A percentile compares a stretch with the other conserved stretches of the same genome.
Conservation (phyloP, 1,284 basidiomycete genomes). For the Trametes versicolor region DNA sequence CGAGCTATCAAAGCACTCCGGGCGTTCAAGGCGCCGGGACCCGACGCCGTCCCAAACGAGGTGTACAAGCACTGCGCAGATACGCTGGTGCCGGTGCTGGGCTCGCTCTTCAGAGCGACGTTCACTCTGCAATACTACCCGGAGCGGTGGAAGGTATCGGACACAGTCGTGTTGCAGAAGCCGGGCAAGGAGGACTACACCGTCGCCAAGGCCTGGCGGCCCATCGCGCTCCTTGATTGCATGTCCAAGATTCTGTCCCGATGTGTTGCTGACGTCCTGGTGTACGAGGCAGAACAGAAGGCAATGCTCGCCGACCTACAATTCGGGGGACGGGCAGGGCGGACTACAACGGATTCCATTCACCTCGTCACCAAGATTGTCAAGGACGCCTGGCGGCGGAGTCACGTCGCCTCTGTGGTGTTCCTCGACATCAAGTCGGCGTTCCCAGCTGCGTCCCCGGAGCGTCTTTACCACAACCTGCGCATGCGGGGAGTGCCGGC, state of each 20-base stretch:
- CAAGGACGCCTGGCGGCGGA: no score
- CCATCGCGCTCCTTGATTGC: neutral
- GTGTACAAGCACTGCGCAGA: slow-evolving; percentile 1
- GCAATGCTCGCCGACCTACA: slow-evolving; percentile 31
- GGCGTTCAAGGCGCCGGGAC: slow-evolving; percentile 39
- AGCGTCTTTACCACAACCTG: slow-evolving; percentile 47
- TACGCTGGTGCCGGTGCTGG: neutral
- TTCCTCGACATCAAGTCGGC: slow-evolving; percentile 53
- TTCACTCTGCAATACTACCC: neutral
- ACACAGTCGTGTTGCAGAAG: neutral
- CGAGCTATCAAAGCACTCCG: slow-evolving; percentile 22
- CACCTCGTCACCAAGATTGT: slow-evolving; percentile 44
- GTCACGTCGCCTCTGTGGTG: slow-evolving; percentile 43
- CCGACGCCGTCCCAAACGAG: neutral
- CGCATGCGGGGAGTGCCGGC: slow-evolving; percentile 40
- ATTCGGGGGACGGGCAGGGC: slow-evolving; percentile 48
- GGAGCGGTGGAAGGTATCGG: neutral
- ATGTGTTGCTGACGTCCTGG: neutral
- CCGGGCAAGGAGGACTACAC: slow-evolving; percentile 2
- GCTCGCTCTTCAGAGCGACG: neutral
- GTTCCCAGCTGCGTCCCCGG: slow-evolving; percentile 47
- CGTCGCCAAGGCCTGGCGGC: neutral
- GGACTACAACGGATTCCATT: slow-evolving; percentile 51
- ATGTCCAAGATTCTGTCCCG: neutral
- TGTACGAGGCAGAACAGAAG: neutral